These are phyloP conservation scores for Huntiella savannae DNA, from an alignment of 2,329 filamentous ascomycete genomes.

Conservation along the genomic window DNA sequence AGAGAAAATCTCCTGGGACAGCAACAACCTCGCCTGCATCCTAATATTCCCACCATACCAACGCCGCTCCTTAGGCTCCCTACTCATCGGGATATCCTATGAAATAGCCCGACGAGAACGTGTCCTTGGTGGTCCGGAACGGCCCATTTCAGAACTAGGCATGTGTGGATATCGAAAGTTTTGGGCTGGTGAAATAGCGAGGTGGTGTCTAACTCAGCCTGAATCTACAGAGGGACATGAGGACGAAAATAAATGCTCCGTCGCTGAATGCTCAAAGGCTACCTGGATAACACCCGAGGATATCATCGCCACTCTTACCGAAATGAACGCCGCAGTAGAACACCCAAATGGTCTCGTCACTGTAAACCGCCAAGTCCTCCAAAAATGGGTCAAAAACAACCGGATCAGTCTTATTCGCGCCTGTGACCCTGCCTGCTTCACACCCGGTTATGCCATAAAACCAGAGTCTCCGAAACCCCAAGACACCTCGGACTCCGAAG, in stretches of 20 bases:
- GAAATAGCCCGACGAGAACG: constrained; percentile 72
- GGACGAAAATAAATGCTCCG: constrained; percentile 15
- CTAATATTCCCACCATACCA: constrained; percentile 93
- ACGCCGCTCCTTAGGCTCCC: constrained; percentile 65
- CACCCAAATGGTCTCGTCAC: too few relatives aligned
- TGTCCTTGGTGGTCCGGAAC: constrained; percentile 78
- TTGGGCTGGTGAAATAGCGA: constrained; percentile 69
- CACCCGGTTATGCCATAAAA: constrained; percentile 43
- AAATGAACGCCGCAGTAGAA: constrained; percentile 35
- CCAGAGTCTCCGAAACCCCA: constrained; percentile 12
- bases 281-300: constrained; percentile 80
- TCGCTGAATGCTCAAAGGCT: constrained; percentile 52
- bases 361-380: too few relatives aligned
- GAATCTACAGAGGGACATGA: not conserved
- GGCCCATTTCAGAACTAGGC: constrained; percentile 74
- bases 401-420: constrained; percentile 42
- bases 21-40: constrained; percentile 94
- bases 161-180: constrained; percentile 65
- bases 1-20: constrained; percentile 97
- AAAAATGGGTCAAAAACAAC: constrained; percentile 42
- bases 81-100: constrained; percentile 87
- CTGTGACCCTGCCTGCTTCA: constrained; percentile 58
- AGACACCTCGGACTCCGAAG: not conserved
- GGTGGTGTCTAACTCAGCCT: constrained; percentile 37
- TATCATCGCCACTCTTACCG: constrained; percentile 55